phyloP scores from a whole-genome alignment of 2,329 filamentous ascomycete species.

The Cladophialophora psammophila region DNA sequence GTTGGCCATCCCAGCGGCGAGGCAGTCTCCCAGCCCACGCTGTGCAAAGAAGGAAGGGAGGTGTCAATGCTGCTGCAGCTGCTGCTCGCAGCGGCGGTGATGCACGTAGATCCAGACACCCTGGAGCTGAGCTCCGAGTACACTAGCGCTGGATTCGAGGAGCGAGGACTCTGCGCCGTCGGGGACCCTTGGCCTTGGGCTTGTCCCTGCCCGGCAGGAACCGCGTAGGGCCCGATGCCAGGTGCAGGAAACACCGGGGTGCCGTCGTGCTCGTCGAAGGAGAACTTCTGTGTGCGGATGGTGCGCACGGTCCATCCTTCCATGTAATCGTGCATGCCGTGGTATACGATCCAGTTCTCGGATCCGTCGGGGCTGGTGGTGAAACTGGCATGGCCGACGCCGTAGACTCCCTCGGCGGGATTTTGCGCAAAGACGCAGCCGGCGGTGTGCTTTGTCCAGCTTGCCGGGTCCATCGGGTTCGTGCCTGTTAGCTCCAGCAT shows the following conservation, averaged over 20 bases:
- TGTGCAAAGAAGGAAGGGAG: neutral
- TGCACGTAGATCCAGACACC: too few relatives aligned
- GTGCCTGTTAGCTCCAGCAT: slow-evolving; percentile 58
- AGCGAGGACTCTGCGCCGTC: too few relatives aligned
- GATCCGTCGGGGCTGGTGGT: slow-evolving; percentile 56
- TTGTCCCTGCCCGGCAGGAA: slow-evolving; percentile 41
- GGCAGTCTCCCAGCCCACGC: neutral
- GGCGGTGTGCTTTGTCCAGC: slow-evolving; percentile 58
- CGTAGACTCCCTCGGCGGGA: slow-evolving; percentile 53
- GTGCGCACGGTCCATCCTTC: slow-evolving; percentile 57
- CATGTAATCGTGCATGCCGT: slow-evolving; percentile 59
- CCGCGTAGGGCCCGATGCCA: slow-evolving; percentile 57
- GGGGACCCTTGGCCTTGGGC: too few relatives aligned
- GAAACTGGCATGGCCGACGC: slow-evolving; percentile 61
- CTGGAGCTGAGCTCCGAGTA: too few relatives aligned
- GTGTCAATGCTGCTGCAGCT: neutral
- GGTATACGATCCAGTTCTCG: slow-evolving; percentile 62
- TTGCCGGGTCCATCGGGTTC: slow-evolving; percentile 58
- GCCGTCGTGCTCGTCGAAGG: slow-evolving; percentile 55
- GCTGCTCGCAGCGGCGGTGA: too few relatives aligned
- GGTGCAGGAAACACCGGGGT: slow-evolving; percentile 57
- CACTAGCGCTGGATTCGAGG: too few relatives aligned
- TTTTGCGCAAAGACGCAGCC: slow-evolving; percentile 61
- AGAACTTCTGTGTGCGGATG: slow-evolving; percentile 59
- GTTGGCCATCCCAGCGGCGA: neutral